Evolutionary conservation across 352 stramenopile genomes (phyloP), one percentile per base, ranked within the genome.

Genomic region (Phytophthora macrochlamydospora): DNA sequence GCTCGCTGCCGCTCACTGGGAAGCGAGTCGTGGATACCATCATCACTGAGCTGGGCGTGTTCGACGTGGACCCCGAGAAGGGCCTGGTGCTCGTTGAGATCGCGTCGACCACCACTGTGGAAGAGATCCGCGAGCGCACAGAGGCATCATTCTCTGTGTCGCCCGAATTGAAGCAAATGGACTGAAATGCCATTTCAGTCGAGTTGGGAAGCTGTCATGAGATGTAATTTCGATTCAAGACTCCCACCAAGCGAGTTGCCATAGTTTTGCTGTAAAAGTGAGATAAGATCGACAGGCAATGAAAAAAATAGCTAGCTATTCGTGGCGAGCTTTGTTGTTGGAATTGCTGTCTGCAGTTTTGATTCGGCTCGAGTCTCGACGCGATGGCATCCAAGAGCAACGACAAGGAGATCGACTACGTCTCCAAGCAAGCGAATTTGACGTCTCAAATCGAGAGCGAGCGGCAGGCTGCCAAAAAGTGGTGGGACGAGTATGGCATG

Each of bases 1-100:
- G 97, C 75, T 92, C 83, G 56, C 77, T 99, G 12, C 97, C 97
- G 50, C 80, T 99, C 30, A 99, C 97, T 24, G 97, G 96, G 54
- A 97, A 97, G 68, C 82, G 80, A 42, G 96, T 98, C 56, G 94
- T 98, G 30, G 91, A 98, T 81, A 91, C 89, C 57, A 93, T 97
- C 68, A 97, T 97, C 69, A 98, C 94, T 29, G 95, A 99, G 56
- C 79, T 98, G 53, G 80, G 81, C n/a, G 85, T 92, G 13, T 94
- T 94, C 53, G 81, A 92, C 55, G 79, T 92, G 44, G 67, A 90
- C 12, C 77, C 73, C 1, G 71, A 59, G 28, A 78, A 84, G 43
- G 81, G 81, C 18, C 82, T 98, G 44, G 92, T 92, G 53, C 73
- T 98, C 5, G 76, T 96, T 7, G 95, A 98, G 78, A 93, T 95